These are phyloP conservation scores for Pichia thaimueangensis DNA, from an alignment of 805 yeast genomes.

Conservation along the genomic window DNA sequence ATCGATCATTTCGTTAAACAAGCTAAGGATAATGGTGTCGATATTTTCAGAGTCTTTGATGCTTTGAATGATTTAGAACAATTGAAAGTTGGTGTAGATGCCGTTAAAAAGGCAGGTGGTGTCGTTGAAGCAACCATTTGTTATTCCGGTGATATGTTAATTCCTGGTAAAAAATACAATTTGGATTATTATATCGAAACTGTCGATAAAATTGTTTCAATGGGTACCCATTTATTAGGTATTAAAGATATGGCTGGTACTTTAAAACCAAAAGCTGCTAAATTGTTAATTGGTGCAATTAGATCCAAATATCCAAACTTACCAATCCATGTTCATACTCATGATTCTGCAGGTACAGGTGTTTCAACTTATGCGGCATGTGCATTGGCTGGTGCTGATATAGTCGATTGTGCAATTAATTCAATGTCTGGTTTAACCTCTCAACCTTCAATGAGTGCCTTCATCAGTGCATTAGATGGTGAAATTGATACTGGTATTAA, in stretches of 20 bases:
- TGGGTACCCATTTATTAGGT: constrained; percentile 97
- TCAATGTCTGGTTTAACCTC: constrained; percentile 98
- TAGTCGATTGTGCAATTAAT: constrained; percentile 94
- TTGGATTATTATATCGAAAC: constrained; percentile 79
- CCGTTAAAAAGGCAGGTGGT: constrained; percentile 97
- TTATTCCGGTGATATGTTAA: constrained; percentile 98
- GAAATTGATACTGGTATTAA: constrained; percentile 69
- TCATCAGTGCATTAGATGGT: constrained; percentile 88
- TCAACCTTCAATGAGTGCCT: constrained; percentile 92
- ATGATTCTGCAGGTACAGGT: constrained; percentile 99
- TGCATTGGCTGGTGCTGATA: constrained; percentile 96
- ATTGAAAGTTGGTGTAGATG: constrained; percentile 94
- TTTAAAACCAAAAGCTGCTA: constrained; percentile 91
- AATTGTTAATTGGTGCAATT: constrained; percentile 66
- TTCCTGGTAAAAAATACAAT: constrained; percentile 93
- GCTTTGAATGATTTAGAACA: constrained; percentile 96
- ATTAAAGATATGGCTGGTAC: constrained; percentile 99
- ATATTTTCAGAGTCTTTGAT: constrained; percentile 95
- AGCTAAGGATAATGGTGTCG: constrained; percentile 95
- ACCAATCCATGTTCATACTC: constrained; percentile 98
- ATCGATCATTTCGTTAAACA: constrained; percentile 94
- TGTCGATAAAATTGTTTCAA: constrained; percentile 73
- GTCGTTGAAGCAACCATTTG: constrained; percentile 98
- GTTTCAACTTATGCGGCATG: constrained; percentile 94
- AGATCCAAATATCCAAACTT: constrained; percentile 85